Base-by-base conservation (phyloP, 768 basidiomycete species). In the Leucocoprinus leucothites region DNA sequence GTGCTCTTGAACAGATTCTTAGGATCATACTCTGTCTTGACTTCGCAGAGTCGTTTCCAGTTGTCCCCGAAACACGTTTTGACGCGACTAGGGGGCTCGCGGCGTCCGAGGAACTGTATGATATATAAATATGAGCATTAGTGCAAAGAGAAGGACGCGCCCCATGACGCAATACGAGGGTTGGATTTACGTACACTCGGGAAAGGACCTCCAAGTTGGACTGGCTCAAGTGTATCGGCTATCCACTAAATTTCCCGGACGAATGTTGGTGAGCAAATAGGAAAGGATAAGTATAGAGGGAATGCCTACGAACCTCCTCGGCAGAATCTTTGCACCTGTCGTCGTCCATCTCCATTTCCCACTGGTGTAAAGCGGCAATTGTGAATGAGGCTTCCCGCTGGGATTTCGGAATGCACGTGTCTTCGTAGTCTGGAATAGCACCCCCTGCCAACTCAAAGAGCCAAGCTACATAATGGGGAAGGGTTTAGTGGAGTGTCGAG, bases 401-500 rank as follows among this genome's bases (percentile, higher is more conserved):
- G 9, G 80, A 76, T 65, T 85, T 85, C 2, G 92, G 91, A 13
- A 93, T 69, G 60, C 89, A 91, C 11, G 77, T 85, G 59, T 86
- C 77, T 63, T 89, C 86, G 56, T 81, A 82, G 65, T 94, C 91
- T 0, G 69, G 67, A 38, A 91, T 79, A 1, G 89, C 89, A 16
- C 91, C 91, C 1, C 89, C 94, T 0, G 89, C 88, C 40, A 94
- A 79, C 68, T 97, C 94, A 67, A 96, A 95, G 7, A 97, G 75
- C 94, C 92, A 96, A 14, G 92, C 93, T 92, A 55, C n/a, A 48
- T 11, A 42, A 16, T 22, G 48, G 51, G 11, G 19, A 45, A 19
- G 9, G 26, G 18, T 55, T 38, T 21, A 35, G 25, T 21, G 34
- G 24, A 48, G 16, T 51, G 19, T 14, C n/a, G n/a, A 22, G 45